Percentiles rank a stretch among this genome's conserved stretches.
Conservation (phyloP, 441 rosid species). For the Aleurites moluccanus region DNA sequence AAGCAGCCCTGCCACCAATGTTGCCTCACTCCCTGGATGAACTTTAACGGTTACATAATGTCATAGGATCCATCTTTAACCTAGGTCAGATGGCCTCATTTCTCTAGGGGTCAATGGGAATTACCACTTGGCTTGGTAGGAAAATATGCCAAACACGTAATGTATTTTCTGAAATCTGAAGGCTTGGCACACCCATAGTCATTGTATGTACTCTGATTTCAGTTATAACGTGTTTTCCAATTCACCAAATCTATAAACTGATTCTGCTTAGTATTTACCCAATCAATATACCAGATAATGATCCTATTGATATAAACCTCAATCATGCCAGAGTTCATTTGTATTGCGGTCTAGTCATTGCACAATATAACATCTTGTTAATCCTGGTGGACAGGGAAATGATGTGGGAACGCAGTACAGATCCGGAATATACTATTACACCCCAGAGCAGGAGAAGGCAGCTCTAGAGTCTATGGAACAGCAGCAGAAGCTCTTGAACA, state of each 20-base stretch:
- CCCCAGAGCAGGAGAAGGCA: slow-evolving; percentile 79
- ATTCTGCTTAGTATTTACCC: too few species aligned
- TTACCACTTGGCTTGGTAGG: not conserved
- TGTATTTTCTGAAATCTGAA: slow-evolving; percentile 2
- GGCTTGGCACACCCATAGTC: not conserved
- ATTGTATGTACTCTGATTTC: not conserved
- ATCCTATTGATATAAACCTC: too few species aligned
- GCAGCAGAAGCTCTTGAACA: slow-evolving; percentile 59
- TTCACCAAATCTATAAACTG: not conserved
- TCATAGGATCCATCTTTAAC: not conserved
- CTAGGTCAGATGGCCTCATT: not conserved
- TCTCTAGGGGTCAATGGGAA: not conserved
- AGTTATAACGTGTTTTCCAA: not conserved
- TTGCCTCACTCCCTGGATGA: not conserved
- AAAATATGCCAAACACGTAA: too few species aligned
- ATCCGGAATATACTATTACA: slow-evolving; percentile 83
- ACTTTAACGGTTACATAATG: not conserved
- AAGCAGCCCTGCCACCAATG: not conserved
- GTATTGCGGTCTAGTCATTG: not conserved
- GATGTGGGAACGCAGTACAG: slow-evolving; percentile 91
- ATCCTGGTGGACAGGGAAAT: slow-evolving; percentile 54
- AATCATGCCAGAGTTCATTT: not conserved
- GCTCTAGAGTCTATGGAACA: slow-evolving; percentile 62
- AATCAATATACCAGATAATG: too few species aligned
- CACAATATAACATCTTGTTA: slow-evolving; percentile 10